Evolutionary conservation across 2,329 filamentous ascomycete genomes (phyloP).

Genomic region (Aspergillus tubingensis): DNA sequence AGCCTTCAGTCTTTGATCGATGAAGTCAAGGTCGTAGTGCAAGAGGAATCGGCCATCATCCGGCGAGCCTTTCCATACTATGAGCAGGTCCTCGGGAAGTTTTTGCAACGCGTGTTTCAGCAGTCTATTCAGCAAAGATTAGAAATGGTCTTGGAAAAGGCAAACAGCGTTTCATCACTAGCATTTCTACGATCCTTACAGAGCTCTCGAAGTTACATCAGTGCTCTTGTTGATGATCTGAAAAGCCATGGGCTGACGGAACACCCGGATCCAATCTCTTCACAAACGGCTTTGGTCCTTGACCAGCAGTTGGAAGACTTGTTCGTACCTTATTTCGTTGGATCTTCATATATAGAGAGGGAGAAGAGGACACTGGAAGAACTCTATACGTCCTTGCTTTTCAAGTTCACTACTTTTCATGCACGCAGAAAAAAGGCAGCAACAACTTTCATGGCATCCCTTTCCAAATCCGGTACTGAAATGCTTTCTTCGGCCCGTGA

Average conservation of each 20-base stretch:
- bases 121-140: conserved; percentile 96
- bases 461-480: conserved; percentile 87
- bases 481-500: conserved; percentile 85
- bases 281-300: conserved; percentile 72
- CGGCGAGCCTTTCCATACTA: conserved; percentile 95
- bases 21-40: conserved; percentile 92
- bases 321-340: conserved; percentile 67
- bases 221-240: conserved; percentile 82
- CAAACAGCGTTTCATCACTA: conserved; percentile 84
- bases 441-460: conserved; percentile 86
- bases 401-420: conserved; percentile 97
- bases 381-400: conserved; percentile 84
- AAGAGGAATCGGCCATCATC: conserved; percentile 96
- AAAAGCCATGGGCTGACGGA: conserved; percentile 94
- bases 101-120: conserved; percentile 93
- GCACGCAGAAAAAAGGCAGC: conserved; percentile 76
- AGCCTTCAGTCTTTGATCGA: conserved; percentile 90
- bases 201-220: conserved; percentile 86
- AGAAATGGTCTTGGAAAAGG: conserved; percentile 94
- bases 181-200: conserved; percentile 90
- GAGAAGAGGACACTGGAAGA: conserved; percentile 72
- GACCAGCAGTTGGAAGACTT: conserved; percentile 69
- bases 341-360: conserved; percentile 65
- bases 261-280: conserved; percentile 86
- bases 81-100: conserved; percentile 88